These are phyloP conservation scores for Globisporangium nodosum DNA, from an alignment of 352 stramenopile genomes.

Conservation along the genomic window DNA sequence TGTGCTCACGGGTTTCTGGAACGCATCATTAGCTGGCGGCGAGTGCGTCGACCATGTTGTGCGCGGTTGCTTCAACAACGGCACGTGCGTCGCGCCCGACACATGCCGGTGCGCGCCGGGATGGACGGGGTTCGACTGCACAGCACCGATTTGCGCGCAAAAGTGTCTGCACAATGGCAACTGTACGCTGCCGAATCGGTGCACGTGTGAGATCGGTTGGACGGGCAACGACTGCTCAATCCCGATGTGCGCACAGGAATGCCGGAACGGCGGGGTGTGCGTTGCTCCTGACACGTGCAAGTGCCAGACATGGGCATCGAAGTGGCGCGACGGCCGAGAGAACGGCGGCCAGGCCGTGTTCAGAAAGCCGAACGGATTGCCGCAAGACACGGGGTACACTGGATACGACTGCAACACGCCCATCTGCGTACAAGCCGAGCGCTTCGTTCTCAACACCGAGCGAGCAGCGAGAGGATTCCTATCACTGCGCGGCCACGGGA, in stretches of 20 bases:
- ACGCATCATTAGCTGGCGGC: conserved; percentile 37
- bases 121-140: conserved; percentile 80
- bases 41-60: conserved; percentile 91
- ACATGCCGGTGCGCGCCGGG: conserved; percentile 77
- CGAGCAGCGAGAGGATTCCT: conserved; percentile 24
- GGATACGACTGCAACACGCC: conserved; percentile 96
- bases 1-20: conserved; percentile 55
- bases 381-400: conserved; percentile 91
- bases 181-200: conserved; percentile 90
- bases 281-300: conserved; percentile 82
- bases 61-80: conserved; percentile 95
- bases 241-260: conserved; percentile 90
- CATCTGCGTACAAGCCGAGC: conserved; percentile 92
- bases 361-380: conserved; percentile 83
- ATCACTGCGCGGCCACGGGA: conserved; percentile 56
- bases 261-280: conserved; percentile 76
- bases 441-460: conserved; percentile 87
- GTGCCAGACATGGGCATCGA: conserved; percentile 86
- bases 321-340: conserved; percentile 88
- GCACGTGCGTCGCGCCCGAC: conserved; percentile 88
- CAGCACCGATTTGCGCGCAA: conserved; percentile 65
- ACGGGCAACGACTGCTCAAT: conserved; percentile 81
- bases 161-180: conserved; percentile 81
- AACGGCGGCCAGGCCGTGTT: conserved; percentile 90
- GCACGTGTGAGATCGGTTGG: conserved; percentile 91